Conservation (phyloP, 192 early-diverging fungal species). For the Rhizoclosmatium globosum region DNA sequence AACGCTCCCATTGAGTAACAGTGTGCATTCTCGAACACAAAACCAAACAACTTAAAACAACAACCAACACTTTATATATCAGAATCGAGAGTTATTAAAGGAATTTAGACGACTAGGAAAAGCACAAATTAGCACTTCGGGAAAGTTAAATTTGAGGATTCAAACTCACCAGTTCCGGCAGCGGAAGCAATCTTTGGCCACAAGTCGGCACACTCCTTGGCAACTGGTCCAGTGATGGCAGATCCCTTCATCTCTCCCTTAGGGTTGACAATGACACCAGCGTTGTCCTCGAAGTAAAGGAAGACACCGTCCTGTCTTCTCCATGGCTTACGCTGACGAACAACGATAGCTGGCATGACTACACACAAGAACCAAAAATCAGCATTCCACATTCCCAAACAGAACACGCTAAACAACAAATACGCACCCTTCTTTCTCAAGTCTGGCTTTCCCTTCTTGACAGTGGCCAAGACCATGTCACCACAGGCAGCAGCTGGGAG, state of each 20-base stretch:
- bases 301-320: slow-evolving; percentile 95
- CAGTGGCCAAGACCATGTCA: slow-evolving; percentile 99
- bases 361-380: slow-evolving; percentile 28
- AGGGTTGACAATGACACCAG: slow-evolving; percentile 99
- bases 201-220: slow-evolving; percentile 99
- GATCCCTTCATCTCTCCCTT: slow-evolving; percentile 99
- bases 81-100: background rate
- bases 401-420: slow-evolving; percentile 24
- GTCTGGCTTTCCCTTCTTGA: slow-evolving; percentile 99
- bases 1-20: background rate
- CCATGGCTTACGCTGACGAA: slow-evolving; percentile 99
- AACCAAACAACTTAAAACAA: background rate
- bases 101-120: background rate
- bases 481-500: slow-evolving; percentile 97
- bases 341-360: slow-evolving; percentile 98
- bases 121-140: no score
- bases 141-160: no score
- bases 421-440: slow-evolving; percentile 97
- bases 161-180: slow-evolving; percentile 42
- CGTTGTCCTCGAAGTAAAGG: slow-evolving; percentile 80
- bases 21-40: background rate
- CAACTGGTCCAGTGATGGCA: slow-evolving; percentile 99
- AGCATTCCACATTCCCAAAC: background rate
- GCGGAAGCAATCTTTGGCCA: slow-evolving; percentile 99
- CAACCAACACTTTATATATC: background rate